Base-by-base conservation (phyloP, 331 rosid genomes). In the Acacia concinna region DNA sequence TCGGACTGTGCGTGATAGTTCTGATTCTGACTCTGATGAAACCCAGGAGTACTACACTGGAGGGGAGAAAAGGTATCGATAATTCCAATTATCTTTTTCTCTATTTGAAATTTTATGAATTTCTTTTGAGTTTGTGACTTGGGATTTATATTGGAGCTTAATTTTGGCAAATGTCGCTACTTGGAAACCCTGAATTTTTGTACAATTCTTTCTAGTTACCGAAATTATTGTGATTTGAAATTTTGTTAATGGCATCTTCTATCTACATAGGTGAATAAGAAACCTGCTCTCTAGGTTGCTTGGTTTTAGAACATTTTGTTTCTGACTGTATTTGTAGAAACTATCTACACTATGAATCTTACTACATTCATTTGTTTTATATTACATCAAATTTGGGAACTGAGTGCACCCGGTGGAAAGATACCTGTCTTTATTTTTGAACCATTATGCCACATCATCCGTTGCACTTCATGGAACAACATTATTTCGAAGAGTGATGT, bases 1-100 rank as follows among this genome's bases (percentile, higher is more conserved):
- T 80, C 88, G 81, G 28, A 63, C 86, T 27, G 85, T 34, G 34
- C 78, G 27, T 46, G 86, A 88, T 0, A 94, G 78, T 10, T 85
- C 90, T 4, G 94, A 82, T 60, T 85, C 93, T 2, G 92, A 90
- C 56, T 86, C 92, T 37, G 98, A 95, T 78, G 93, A 91, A 51
- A 86, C 91, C 4, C 90, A 83, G 59, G 97, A 95, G 83, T 89
- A 88, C 75, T 93, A 91, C 82, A 78, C 97, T 25, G 98, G 99
- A 35, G 98, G 99, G 14, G 88, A 95, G 86, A 93, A 91, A 79
- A 93, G 98, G 97, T 94, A 66, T 12, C 3, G n/a, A 28, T 7
- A 63, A 78, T 28, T 30, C 49, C 8, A 9, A 69, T 5, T 46
- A 8, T 9, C 40, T 46, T 25, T 2, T 52, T 21, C n/a, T 46